A percentile compares a stretch with the other conserved stretches of the same genome.
Conservation (phyloP, 2,329 filamentous ascomycete genomes). For the Cytospora leucostoma region DNA sequence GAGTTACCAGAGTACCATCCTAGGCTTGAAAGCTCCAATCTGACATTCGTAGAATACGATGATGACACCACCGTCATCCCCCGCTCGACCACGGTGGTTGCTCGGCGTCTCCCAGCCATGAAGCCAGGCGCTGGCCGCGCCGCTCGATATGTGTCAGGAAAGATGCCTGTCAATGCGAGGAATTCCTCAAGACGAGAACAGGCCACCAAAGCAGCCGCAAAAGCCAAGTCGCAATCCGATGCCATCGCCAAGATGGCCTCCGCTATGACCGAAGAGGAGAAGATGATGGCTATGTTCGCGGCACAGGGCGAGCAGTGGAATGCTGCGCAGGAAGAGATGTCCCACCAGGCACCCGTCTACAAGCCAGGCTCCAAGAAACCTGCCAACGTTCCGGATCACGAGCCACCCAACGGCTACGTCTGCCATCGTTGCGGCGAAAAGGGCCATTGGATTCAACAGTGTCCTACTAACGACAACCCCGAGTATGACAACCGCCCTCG, state of each 20-base stretch:
- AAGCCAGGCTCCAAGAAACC: conserved; percentile 66
- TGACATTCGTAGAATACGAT: conserved; percentile 71
- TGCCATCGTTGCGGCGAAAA: conserved; percentile 97
- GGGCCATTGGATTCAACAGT: conserved; percentile 98
- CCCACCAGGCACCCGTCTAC: conserved; percentile 68
- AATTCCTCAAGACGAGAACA: conserved; percentile 71
- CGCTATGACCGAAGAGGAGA: conserved; percentile 90
- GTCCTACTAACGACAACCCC: conserved; percentile 97
- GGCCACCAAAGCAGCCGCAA: conserved; percentile 54
- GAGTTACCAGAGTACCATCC: conserved; percentile 41
- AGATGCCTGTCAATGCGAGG: conserved; percentile 88
- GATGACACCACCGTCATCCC: conserved; percentile 98
- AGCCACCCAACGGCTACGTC: conserved; percentile 89
- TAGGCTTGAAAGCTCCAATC: neutral
- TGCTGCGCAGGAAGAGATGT: conserved; percentile 89
- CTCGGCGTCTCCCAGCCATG: conserved; percentile 78
- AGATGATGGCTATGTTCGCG: conserved; percentile 88
- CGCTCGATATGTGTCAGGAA: conserved; percentile 92
- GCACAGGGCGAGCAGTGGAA: conserved; percentile 91
- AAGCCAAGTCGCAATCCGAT: conserved; percentile 56
- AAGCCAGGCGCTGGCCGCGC: conserved; percentile 87
- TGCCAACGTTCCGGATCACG: conserved; percentile 83
- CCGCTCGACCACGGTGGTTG: conserved; percentile 90
- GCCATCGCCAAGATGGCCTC: conserved; percentile 68
- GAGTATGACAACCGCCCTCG: conserved; percentile 91